Evolutionary conservation across 129 eudicot species (phyloP).

Genomic region (Flaveria brownii): DNA sequence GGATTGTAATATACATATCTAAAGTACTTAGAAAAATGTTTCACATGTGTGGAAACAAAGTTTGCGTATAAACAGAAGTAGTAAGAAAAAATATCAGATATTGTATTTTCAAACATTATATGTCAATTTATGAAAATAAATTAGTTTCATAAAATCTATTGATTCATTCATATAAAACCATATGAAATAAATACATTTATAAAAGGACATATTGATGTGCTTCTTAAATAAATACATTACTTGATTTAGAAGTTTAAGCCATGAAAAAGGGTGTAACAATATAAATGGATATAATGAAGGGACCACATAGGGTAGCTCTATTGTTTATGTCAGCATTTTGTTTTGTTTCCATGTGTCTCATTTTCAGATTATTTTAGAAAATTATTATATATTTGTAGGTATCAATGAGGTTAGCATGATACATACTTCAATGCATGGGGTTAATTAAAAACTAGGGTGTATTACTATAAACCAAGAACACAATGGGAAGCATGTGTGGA

Average conservation of each 20-base stretch:
- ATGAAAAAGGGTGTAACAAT: not conserved
- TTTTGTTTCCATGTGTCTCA: not conserved
- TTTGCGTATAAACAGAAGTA: too few relatives aligned
- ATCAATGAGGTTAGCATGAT: not conserved
- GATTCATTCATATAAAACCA: not conserved
- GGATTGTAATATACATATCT: too few relatives aligned
- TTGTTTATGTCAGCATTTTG: slow-evolving; percentile 11
- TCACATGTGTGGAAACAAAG: too few relatives aligned
- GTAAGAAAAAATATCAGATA: not conserved
- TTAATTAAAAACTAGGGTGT: slow-evolving; percentile 1
- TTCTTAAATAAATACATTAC: not conserved
- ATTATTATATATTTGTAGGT: not conserved
- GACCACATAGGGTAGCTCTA: not conserved
- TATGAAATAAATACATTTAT: not conserved
- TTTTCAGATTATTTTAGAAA: not conserved
- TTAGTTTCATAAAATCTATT: not conserved
- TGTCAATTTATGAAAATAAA: not conserved
- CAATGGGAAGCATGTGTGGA: slow-evolving; percentile 40
- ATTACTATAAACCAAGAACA: slow-evolving; percentile 21
- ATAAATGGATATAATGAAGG: not conserved
- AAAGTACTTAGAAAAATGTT: too few relatives aligned
- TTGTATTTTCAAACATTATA: not conserved
- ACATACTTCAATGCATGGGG: not conserved
- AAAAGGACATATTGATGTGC: not conserved
- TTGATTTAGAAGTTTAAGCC: slow-evolving; percentile 1